Evolutionary conservation across 768 basidiomycete genomes (phyloP).

Genomic region (Macrolepiota dolichaula): DNA sequence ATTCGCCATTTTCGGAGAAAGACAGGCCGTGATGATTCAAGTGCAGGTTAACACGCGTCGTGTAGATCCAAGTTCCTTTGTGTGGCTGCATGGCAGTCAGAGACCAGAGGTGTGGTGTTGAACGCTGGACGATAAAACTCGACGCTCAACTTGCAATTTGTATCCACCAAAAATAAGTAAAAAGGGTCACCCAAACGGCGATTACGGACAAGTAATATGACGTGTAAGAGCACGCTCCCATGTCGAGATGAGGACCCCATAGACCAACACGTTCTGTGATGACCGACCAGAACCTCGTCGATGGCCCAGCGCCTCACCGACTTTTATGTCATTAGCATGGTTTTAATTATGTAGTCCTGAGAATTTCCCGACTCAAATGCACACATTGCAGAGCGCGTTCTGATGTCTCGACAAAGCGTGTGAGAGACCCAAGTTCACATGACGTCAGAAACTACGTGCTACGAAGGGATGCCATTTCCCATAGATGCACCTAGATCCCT

Average conservation of each 20-base stretch:
- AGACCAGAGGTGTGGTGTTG: neutral
- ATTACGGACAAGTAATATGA: conserved; percentile 3
- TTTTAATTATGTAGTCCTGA: neutral
- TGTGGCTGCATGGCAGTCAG: neutral
- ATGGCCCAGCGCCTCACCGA: neutral
- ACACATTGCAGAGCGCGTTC: neutral
- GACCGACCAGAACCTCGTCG: neutral
- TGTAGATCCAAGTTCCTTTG: neutral
- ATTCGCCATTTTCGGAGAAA: conserved; percentile 2
- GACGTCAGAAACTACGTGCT: too few relatives aligned
- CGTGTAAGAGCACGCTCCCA: conserved; percentile 1
- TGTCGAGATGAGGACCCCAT: neutral
- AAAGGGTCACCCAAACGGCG: neutral
- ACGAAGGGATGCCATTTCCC: too few relatives aligned
- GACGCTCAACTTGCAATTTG: neutral
- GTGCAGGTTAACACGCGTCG: conserved; percentile 1
- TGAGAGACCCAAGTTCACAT: too few relatives aligned
- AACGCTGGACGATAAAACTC: neutral
- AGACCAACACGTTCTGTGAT: neutral
- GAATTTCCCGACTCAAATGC: neutral
- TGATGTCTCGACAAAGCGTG: neutral
- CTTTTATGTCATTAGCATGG: conserved; percentile 1
- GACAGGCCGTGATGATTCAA: neutral
- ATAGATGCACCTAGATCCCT: too few relatives aligned
- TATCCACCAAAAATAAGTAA: neutral